Conservation (phyloP, 345 rosid species). For the Citrus australasica region DNA sequence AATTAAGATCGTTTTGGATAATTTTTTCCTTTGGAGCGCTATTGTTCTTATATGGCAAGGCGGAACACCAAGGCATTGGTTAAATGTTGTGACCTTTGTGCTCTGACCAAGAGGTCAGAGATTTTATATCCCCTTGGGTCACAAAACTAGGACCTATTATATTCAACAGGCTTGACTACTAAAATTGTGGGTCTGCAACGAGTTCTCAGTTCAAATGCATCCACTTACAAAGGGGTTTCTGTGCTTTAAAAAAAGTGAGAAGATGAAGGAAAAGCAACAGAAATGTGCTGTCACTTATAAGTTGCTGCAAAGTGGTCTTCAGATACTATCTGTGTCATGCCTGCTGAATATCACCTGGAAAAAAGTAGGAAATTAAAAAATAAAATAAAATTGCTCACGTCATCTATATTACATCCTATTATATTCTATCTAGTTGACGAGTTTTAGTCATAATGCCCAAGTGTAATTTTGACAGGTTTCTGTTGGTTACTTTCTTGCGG, state of each 20-base stretch:
- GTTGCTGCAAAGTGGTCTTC: neutral
- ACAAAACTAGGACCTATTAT: neutral
- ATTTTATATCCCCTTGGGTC: neutral
- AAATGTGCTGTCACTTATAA: neutral
- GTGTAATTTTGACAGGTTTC: slow-evolving; percentile 53
- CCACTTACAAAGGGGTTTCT: neutral
- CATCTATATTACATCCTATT: neutral
- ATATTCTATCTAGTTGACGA: neutral
- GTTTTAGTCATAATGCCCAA: neutral
- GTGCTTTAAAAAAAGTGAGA: neutral
- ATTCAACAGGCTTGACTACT: neutral
- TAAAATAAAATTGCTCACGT: neutral
- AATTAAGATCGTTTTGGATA: neutral
- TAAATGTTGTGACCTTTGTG: neutral
- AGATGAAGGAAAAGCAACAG: neutral
- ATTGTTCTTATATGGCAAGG: neutral
- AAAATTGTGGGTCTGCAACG: neutral
- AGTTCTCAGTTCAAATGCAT: neutral
- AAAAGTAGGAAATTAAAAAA: neutral
- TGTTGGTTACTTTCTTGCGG: slow-evolving; percentile 80
- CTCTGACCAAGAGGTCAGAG: neutral
- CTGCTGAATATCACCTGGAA: neutral
- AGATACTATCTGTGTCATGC: neutral
- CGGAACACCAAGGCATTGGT: neutral
- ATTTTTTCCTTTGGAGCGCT: neutral